phyloP scores from a whole-genome alignment of 345 rosid genomes.

The Triadica sebifera region DNA sequence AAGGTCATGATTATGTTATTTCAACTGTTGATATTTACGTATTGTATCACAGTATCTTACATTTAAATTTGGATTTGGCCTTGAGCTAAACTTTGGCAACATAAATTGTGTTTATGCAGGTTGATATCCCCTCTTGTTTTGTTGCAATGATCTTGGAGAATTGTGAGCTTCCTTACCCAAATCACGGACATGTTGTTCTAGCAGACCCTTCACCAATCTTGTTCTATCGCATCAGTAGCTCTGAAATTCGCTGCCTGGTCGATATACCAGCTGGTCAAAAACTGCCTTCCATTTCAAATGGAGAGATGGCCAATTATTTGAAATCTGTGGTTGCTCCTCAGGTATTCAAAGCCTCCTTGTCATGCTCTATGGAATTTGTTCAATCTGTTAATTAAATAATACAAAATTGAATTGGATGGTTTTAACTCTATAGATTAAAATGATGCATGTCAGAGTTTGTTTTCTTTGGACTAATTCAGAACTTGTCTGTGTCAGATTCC shows the following conservation, averaged over 20 bases:
- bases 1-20: no score
- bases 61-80: no score
- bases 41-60: not conserved
- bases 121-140: constrained; percentile 54
- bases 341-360: no score
- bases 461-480: not conserved
- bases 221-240: constrained; percentile 59
- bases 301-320: constrained; percentile 63
- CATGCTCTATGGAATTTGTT: no score
- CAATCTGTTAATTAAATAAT: no score
- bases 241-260: constrained; percentile 64
- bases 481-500: constrained; percentile 41
- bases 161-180: constrained; percentile 50
- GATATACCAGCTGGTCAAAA: constrained; percentile 64
- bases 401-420: no score
- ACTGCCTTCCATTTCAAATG: constrained; percentile 59
- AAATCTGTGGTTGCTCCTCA: constrained; percentile 55
- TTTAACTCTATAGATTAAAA: no score
- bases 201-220: constrained; percentile 57
- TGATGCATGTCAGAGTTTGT: no score
- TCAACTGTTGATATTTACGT: no score
- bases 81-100: no score
- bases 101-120: no score
- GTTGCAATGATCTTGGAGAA: constrained; percentile 66
- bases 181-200: constrained; percentile 54